Conservation (phyloP, 164 flowering plant genomes). For the Vitis rupestris region DNA sequence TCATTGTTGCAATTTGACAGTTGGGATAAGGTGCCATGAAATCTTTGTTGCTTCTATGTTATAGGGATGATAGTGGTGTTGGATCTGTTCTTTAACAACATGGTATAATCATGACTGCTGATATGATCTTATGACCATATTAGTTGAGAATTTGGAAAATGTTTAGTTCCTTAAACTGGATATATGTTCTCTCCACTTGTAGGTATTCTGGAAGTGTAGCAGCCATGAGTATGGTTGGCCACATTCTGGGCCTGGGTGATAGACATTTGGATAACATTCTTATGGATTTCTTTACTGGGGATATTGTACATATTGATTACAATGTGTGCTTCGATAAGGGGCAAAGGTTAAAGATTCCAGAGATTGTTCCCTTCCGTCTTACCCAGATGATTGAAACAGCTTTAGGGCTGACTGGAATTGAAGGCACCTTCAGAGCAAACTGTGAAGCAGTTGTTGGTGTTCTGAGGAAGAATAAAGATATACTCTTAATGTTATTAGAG, state of each 20-base stretch:
- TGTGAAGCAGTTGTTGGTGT: slow-evolving; percentile 89
- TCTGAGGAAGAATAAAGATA: slow-evolving; percentile 84
- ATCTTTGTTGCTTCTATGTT: not conserved
- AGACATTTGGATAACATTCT: slow-evolving; percentile 98
- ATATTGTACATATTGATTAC: slow-evolving; percentile 93
- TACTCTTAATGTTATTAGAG: slow-evolving; percentile 83
- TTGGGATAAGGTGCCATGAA: not conserved
- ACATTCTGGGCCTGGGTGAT: slow-evolving; percentile 90
- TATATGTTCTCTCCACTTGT: slow-evolving; percentile 18
- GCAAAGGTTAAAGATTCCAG: slow-evolving; percentile 85
- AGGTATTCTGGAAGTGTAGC: slow-evolving; percentile 93
- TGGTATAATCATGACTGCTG: not conserved
- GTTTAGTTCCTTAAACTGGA: not conserved
- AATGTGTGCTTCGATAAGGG: slow-evolving; percentile 98
- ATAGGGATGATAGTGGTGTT: not conserved
- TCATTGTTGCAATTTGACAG: not conserved
- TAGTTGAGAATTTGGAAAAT: not conserved
- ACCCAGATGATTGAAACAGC: slow-evolving; percentile 94
- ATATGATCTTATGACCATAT: slow-evolving; percentile 1
- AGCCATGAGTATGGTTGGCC: slow-evolving; percentile 98
- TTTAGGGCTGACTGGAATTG: slow-evolving; percentile 87
- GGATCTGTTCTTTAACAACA: not conserved
- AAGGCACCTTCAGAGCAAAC: slow-evolving; percentile 83
- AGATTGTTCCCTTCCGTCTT: slow-evolving; percentile 97
- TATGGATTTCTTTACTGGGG: slow-evolving; percentile 81